Percentiles rank a stretch among this genome's conserved stretches.
Conservation (phyloP, 306 rosid species). For the Biancaea sappan region DNA sequence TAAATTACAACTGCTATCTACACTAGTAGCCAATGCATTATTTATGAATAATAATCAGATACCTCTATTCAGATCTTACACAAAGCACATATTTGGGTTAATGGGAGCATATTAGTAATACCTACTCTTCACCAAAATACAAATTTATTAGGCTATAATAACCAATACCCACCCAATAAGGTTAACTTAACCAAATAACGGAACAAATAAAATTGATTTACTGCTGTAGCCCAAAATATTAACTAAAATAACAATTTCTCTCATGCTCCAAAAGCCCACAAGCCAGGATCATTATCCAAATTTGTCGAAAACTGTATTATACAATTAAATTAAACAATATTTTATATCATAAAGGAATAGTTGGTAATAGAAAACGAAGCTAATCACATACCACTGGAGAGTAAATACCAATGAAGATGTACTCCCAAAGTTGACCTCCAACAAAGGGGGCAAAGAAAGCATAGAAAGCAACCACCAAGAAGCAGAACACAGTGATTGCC, state of each 20-base stretch:
- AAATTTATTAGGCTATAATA: neutral
- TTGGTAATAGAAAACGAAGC: neutral
- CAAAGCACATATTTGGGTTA: neutral
- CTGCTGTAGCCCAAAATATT: neutral
- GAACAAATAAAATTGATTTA: neutral
- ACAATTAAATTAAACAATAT: neutral
- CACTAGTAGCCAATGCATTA: neutral
- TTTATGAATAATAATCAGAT: neutral
- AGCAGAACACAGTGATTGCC: conserved; percentile 25
- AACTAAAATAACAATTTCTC: neutral
- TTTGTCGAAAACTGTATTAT: neutral
- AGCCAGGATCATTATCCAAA: neutral
- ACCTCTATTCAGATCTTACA: neutral
- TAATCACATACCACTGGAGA: conserved; percentile 18
- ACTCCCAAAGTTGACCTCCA: conserved; percentile 15
- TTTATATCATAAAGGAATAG: neutral
- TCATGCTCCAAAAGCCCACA: neutral
- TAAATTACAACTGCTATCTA: neutral
- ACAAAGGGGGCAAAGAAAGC: conserved; percentile 16
- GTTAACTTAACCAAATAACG: neutral
- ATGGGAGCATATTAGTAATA: neutral
- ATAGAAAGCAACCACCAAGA: conserved; percentile 21
- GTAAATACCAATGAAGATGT: conserved; percentile 16
- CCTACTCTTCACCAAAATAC: neutral
- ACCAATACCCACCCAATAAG: neutral